Evolutionary conservation across 331 rosid genomes (phyloP).

Genomic region (Pyrus hybrid): DNA sequence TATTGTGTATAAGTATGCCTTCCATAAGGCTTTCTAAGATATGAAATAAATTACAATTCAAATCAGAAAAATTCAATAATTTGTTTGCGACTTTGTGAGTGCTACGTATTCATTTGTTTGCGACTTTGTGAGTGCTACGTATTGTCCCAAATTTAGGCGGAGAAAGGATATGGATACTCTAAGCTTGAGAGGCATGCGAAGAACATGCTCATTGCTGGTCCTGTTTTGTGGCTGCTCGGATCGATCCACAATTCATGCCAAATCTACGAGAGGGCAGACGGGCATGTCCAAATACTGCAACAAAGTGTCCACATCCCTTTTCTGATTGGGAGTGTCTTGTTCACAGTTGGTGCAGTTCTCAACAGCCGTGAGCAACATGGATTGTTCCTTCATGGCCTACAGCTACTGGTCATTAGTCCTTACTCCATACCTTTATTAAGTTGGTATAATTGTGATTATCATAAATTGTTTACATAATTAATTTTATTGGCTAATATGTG

Average conservation of each 20-base stretch:
- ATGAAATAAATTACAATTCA: no score
- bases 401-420: conserved; percentile 44
- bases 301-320: conserved; percentile 70
- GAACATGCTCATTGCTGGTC: conserved; percentile 74
- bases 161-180: conserved; percentile 32
- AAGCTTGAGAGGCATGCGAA: conserved; percentile 49
- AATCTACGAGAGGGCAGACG: conserved; percentile 79
- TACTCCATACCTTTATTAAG: neutral
- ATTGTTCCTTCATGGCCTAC: conserved; percentile 41
- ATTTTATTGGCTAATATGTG: conserved; percentile 37
- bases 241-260: conserved; percentile 87
- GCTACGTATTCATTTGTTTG: neutral
- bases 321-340: conserved; percentile 56
- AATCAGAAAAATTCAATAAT: no score
- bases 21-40: no score
- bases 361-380: conserved; percentile 40
- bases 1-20: no score
- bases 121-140: neutral
- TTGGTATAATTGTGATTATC: neutral
- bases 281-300: conserved; percentile 78
- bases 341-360: conserved; percentile 50
- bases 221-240: conserved; percentile 71
- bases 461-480: neutral
- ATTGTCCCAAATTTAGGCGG: conserved; percentile 28
- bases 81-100: no score